Evolutionary conservation across 257 asterid genomes (phyloP), one percentile per base, ranked within the genome.

Genomic region (Gentiana macrophylla): DNA sequence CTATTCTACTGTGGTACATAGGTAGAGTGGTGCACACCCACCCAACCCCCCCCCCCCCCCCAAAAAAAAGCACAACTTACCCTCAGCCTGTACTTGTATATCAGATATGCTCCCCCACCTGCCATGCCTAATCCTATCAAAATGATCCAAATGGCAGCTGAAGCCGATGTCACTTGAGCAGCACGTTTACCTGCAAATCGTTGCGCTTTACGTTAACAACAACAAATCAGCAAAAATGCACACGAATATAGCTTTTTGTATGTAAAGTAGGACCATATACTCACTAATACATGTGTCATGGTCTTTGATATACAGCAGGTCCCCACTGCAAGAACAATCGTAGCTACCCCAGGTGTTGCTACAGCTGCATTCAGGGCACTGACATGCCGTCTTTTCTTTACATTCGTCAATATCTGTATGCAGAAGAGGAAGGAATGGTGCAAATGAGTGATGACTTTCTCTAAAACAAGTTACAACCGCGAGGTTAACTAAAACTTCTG

Each of bases 221-320:
- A 8, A 24, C 32, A 41, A 41, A 41, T 36, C 61, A 0, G 24
- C 24, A 44, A 48, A 5, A 46, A 8, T 5, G 37, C 34, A 13
- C 9, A 54, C 45, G 10, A 5, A 12, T 36, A 65, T 12, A 70
- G 24, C 24, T 24, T 56, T 46, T 63, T 33, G 52, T 37, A 13
- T 50, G 55, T 37, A 37, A 37, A 15, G 44, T 24, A 24, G 24
- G 24, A 24, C 24, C 24, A 49, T 49, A 34, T 56, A 76, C 91
- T 70, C 57, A 88, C 97, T 80, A 74, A 88, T 88, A 93, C 96
- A 88, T 49, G 96, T 82, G 55, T 84, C 96, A 50, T 88, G 90
- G 66, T 84, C 95, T 73, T 80, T 72, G 45, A 84, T 88, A 50
- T 84, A 84, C 72, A 88, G 71, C 32, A 82, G 70, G 68, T 75